phyloP scores from a whole-genome alignment of 2,329 filamentous ascomycete genomes.

The Fusarium transvaalense region DNA sequence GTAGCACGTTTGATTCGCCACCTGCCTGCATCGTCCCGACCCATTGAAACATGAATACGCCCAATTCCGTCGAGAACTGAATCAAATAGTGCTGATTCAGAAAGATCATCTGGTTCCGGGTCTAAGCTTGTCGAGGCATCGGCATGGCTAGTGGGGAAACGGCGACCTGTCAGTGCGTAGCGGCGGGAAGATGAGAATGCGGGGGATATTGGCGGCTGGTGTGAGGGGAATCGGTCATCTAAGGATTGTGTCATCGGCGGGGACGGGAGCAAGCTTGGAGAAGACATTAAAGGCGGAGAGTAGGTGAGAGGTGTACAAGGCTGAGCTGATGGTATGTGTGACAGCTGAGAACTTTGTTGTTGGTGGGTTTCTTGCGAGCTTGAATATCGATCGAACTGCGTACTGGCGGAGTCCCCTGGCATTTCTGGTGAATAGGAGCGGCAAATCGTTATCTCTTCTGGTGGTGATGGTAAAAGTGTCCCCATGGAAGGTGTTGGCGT shows the following conservation, averaged over 20 bases:
- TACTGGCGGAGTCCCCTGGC: not conserved
- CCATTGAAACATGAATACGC: conserved; percentile 53
- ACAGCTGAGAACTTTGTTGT: conserved; percentile 15
- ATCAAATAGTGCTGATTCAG: conserved; percentile 52
- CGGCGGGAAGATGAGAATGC: conserved; percentile 11
- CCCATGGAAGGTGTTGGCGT: conserved; percentile 24
- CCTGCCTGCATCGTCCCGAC: conserved; percentile 55
- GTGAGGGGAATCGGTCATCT: conserved; percentile 12
- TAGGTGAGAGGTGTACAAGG: conserved; percentile 31
- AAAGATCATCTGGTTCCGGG: conserved; percentile 21
- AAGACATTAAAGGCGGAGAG: conserved; percentile 36
- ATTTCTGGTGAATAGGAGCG: conserved; percentile 7
- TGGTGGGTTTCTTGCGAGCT: conserved; percentile 14
- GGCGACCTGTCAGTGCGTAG: not conserved
- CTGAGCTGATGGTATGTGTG: conserved; percentile 45
- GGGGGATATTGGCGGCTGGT: conserved; percentile 23
- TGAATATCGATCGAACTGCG: conserved; percentile 7
- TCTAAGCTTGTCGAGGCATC: not conserved
- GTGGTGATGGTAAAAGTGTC: conserved; percentile 32
- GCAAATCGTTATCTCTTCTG: conserved; percentile 13
- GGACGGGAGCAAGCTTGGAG: conserved; percentile 40
- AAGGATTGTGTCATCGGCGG: conserved; percentile 42
- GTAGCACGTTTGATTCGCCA: conserved; percentile 55
- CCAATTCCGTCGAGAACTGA: conserved; percentile 55
- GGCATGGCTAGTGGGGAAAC: not conserved